Evolutionary conservation across 495 filamentous ascomycete genomes (phyloP).

Genomic region (Corynascus novoguineensis): DNA sequence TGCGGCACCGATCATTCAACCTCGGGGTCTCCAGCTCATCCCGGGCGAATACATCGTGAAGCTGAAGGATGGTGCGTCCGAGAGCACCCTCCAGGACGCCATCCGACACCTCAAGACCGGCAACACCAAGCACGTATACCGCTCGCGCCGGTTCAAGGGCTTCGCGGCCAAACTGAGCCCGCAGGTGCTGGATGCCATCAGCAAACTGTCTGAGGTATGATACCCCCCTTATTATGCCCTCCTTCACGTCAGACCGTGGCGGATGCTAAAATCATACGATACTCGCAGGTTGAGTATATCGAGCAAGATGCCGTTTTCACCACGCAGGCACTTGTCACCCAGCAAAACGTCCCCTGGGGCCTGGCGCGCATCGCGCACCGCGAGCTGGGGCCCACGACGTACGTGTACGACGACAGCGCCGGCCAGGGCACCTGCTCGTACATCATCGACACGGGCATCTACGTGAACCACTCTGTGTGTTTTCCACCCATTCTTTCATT

Average conservation of each 20-base stretch:
- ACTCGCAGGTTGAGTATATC: conserved; percentile 45
- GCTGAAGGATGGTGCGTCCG: conserved; percentile 42
- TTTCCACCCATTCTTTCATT: conserved; percentile 23
- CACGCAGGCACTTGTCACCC: conserved; percentile 38
- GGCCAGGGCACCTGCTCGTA: conserved; percentile 56
- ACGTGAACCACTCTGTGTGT: conserved; percentile 42
- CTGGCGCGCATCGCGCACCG: conserved; percentile 55
- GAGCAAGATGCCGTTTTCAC: conserved; percentile 45
- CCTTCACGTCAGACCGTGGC: not conserved
- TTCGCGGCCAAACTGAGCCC: conserved; percentile 36
- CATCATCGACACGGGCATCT: conserved; percentile 57
- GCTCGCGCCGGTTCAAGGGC: conserved; percentile 37
- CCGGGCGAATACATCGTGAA: conserved; percentile 52
- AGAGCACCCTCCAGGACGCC: conserved; percentile 31
- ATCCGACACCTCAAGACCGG: conserved; percentile 26
- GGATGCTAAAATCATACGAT: not conserved
- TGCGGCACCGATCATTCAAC: conserved; percentile 35
- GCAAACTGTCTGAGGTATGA: conserved; percentile 40
- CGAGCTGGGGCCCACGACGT: conserved; percentile 41
- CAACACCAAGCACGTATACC: conserved; percentile 36
- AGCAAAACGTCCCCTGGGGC: conserved; percentile 54
- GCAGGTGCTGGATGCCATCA: conserved; percentile 35
- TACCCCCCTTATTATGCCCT: not conserved
- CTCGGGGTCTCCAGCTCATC: conserved; percentile 34
- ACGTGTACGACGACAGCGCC: conserved; percentile 55